phyloP scores from a whole-genome alignment of 768 basidiomycete species.

The Leccinum obscurum region DNA sequence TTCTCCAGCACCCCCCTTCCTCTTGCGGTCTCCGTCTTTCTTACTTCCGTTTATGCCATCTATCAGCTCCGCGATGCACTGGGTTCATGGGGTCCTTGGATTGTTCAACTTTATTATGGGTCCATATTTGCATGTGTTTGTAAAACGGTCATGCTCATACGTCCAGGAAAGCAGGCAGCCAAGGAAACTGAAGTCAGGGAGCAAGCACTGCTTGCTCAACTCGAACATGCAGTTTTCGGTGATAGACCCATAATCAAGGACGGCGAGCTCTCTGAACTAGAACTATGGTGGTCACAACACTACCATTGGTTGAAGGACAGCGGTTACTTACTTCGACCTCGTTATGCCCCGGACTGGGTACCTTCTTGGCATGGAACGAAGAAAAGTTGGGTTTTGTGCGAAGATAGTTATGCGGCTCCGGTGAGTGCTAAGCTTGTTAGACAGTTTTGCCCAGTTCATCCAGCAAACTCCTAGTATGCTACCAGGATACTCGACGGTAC shows the following conservation, averaged over 20 bases:
- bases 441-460: no score
- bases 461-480: not conserved
- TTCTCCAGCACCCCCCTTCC: not conserved
- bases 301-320: conserved; percentile 13
- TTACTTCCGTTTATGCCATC: not conserved
- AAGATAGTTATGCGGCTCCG: conserved; percentile 1
- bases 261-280: conserved; percentile 5
- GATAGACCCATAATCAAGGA: not conserved
- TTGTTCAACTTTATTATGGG: not conserved
- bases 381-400: not conserved
- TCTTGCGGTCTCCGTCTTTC: not conserved
- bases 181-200: not conserved
- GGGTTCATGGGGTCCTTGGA: not conserved
- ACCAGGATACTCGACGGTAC: conserved; percentile 30
- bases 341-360: conserved; percentile 21
- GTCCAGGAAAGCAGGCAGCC: not conserved
- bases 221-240: conserved; percentile 1
- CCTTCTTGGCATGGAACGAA: conserved; percentile 21
- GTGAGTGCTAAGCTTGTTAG: conserved; percentile 1
- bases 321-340: conserved; percentile 21
- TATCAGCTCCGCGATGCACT: not conserved
- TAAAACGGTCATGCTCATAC: not conserved
- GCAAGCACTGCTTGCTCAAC: not conserved
- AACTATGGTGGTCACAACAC: conserved; percentile 17
- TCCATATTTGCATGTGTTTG: not conserved